These are phyloP conservation scores for Sechiopsis laciniata DNA, from an alignment of 306 rosid genomes.

Conservation along the genomic window DNA sequence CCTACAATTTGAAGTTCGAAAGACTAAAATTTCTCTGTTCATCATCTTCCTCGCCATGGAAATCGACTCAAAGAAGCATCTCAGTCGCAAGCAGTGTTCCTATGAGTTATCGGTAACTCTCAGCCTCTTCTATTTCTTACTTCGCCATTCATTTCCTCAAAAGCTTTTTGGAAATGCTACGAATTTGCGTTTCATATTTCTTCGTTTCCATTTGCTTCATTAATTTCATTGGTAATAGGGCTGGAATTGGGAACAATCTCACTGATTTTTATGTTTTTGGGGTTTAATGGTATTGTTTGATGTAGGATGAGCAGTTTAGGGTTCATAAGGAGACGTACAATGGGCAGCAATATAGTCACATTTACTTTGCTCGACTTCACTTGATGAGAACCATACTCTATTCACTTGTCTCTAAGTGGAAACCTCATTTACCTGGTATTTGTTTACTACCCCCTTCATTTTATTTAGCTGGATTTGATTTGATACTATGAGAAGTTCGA, in stretches of 20 bases:
- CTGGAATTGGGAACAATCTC: not conserved
- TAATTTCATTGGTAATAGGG: not conserved
- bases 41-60: slow-evolving; percentile 61
- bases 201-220: not conserved
- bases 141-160: not conserved
- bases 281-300: not conserved
- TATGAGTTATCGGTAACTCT: slow-evolving; percentile 43
- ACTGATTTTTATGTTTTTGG: not conserved
- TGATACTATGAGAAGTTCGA: not conserved
- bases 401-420: slow-evolving; percentile 64
- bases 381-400: slow-evolving; percentile 70
- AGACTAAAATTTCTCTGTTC: slow-evolving; percentile 23
- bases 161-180: not conserved
- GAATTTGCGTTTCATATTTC: not conserved
- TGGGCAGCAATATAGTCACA: slow-evolving; percentile 89
- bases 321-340: slow-evolving; percentile 50
- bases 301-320: slow-evolving; percentile 59
- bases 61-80: slow-evolving; percentile 46
- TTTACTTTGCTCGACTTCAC: slow-evolving; percentile 79
- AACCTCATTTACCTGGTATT: slow-evolving; percentile 66
- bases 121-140: slow-evolving; percentile 5
- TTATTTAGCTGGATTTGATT: not conserved
- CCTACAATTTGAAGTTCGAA: not conserved
- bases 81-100: slow-evolving; percentile 45
- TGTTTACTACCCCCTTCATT: not conserved